Percentiles rank a stretch among this genome's conserved stretches.
These are phyloP conservation scores for Selaginella moellendorffii DNA, from an alignment of 75 land plant genomes.

Conservation along the genomic window DNA sequence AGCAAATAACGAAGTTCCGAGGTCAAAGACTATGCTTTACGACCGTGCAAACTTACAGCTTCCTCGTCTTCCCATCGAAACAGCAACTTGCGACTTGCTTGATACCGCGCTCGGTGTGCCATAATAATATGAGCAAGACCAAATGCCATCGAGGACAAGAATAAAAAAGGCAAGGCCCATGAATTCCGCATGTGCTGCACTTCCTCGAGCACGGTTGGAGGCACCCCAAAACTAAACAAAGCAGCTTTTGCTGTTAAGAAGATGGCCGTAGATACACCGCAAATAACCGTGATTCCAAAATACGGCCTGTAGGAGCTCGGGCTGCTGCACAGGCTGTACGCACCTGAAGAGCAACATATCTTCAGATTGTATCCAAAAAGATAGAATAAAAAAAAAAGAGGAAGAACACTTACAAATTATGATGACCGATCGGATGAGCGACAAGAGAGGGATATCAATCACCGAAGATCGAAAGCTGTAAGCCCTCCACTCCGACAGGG, in stretches of 20 bases:
- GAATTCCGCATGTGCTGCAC: conserved; percentile 35
- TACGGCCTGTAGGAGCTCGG: conserved; percentile 72
- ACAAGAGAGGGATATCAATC: conserved; percentile 71
- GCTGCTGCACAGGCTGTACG: conserved; percentile 56
- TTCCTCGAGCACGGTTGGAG: too few relatives aligned
- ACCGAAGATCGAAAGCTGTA: conserved; percentile 62
- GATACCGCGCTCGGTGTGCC: conserved; percentile 62
- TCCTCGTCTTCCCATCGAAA: conserved; percentile 63
- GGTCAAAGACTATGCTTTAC: too few relatives aligned
- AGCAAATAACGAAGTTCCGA: background rate
- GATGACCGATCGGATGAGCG: conserved; percentile 52
- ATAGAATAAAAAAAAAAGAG: background rate
- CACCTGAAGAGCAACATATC: conserved; percentile 57
- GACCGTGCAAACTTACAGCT: conserved; percentile 51
- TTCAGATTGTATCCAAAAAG: too few relatives aligned
- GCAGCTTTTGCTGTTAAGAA: conserved; percentile 50
- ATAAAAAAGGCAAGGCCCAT: conserved; percentile 71
- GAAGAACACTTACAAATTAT: conserved; percentile 42
- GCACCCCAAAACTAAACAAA: conserved; percentile 33
- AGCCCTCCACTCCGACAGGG: conserved; percentile 36
- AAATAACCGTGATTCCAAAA: conserved; percentile 43
- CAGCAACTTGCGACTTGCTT: conserved; percentile 63
- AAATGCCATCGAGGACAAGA: conserved; percentile 57
- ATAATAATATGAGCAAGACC: conserved; percentile 74
- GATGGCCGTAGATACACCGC: conserved; percentile 36